Evolutionary conservation across 2,329 filamentous ascomycete genomes (phyloP).

Genomic region (Xylariaceae sp.): DNA sequence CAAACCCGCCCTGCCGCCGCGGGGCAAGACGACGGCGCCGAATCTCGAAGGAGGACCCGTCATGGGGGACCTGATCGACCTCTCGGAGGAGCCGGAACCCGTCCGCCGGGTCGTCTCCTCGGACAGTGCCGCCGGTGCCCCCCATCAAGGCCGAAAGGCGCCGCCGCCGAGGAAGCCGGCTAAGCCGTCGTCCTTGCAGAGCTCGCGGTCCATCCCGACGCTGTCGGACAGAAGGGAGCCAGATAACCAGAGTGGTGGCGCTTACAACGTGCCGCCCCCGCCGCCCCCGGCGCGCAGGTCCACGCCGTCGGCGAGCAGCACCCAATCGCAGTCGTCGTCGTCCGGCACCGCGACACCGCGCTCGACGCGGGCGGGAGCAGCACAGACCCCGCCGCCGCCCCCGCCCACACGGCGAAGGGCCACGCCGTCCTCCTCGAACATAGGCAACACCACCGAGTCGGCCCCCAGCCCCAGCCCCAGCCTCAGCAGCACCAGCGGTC

Average conservation of each 20-base stretch:
- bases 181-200: constrained; percentile 50
- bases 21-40: constrained; percentile 14
- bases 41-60: constrained; percentile 29
- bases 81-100: constrained; percentile 45
- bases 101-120: constrained; percentile 26
- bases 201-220: constrained; percentile 23
- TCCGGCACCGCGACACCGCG: constrained; percentile 13
- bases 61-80: constrained; percentile 56
- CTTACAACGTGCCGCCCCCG: constrained; percentile 23
- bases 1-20: constrained; percentile 28
- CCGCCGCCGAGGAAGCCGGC: constrained; percentile 47
- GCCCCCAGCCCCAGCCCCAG: constrained; percentile 34
- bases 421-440: constrained; percentile 28
- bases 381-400: constrained; percentile 28
- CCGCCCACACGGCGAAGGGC: constrained; percentile 40
- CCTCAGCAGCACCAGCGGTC: constrained; percentile 20
- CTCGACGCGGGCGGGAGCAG: neutral
- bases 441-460: neutral
- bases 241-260: too few relatives aligned
- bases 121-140: constrained; percentile 19
- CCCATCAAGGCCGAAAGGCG: constrained; percentile 26
- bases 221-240: constrained; percentile 6
- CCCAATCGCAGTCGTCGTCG: constrained; percentile 19
- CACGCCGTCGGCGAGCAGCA: constrained; percentile 11
- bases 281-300: constrained; percentile 30